Evolutionary conservation across 148 eudicot species (phyloP), one percentile per base, ranked within the genome.

Genomic region (Chenopodium album): DNA sequence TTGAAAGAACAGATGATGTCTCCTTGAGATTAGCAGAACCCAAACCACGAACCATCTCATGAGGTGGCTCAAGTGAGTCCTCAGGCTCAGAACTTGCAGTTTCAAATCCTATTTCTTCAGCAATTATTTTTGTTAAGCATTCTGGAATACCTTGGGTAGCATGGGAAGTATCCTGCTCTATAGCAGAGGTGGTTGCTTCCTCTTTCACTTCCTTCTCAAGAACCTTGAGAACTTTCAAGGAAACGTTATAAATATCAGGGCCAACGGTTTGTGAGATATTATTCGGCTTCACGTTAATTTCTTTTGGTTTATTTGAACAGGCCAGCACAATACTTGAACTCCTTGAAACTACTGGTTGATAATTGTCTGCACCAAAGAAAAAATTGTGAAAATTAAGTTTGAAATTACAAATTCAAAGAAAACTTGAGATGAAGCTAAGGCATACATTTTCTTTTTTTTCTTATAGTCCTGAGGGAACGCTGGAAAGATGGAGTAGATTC

Each of bases 31-130:
- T 44, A 65, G 73, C 32, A 1, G 78, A 65, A 26, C 83, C 83
- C 83, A 65, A 46, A 20, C 83, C 83, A 28, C 78, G 78, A 48
- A 81, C 64, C 83, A 81, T 81, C 83, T 74, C 83, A 74, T 81
- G 83, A 75, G 83, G 83, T 47, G 83, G 83, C 78, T 81, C 83
- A 74, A 81, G 73, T 12, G 78, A 73, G 70, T 81, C 83, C 73
- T 81, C 83, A 20, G 64, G 73, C 60, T 80, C 82, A 63, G 71
- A 76, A 73, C 71, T 56, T 47, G 26, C 29, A 47, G 9, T 19
- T 80, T 74, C 83, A 80, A 22, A 70, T 66, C 26, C 65, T 26
- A 71, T 60, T 71, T 81, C 83, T 65, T 64, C 83, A 48, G 78
- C 65, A 34, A 71, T 64, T 28, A 65, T 65, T 65, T 69, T 66